Evolutionary conservation across 1,284 basidiomycete species (phyloP).

Genomic region (Cryptococcus maquisensis): DNA sequence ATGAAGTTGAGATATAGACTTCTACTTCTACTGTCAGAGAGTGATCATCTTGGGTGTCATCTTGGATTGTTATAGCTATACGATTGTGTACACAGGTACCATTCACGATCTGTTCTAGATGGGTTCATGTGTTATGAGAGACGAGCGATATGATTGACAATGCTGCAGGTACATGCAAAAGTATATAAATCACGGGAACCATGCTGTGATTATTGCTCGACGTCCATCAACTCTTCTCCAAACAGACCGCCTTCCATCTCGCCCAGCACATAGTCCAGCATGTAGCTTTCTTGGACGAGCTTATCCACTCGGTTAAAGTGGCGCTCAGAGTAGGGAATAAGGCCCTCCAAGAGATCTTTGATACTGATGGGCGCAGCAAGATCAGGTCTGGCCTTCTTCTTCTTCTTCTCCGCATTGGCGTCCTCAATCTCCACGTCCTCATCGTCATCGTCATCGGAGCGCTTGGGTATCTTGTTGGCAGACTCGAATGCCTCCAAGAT

Average conservation of each 20-base stretch:
- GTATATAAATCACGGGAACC: not conserved
- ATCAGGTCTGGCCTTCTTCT: slow-evolving; percentile 10
- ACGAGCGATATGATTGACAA: not conserved
- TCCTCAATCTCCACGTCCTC: slow-evolving; percentile 42
- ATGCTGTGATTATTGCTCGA: slow-evolving; percentile 13
- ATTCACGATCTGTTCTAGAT: not conserved
- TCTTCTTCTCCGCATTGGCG: slow-evolving; percentile 29
- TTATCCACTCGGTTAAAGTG: slow-evolving; percentile 82
- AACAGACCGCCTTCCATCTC: slow-evolving; percentile 73
- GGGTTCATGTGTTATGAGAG: not conserved
- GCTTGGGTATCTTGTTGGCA: slow-evolving; percentile 25
- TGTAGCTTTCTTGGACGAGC: slow-evolving; percentile 85
- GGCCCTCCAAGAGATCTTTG: slow-evolving; percentile 73
- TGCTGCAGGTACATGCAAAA: not conserved
- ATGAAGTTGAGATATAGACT: not conserved
- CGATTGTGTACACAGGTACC: no score
- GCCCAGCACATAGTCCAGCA: slow-evolving; percentile 83
- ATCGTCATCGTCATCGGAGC: slow-evolving; percentile 20
- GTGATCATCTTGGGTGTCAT: not conserved
- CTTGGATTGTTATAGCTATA: no score
- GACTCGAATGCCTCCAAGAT: slow-evolving; percentile 64
- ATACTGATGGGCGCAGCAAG: slow-evolving; percentile 39
- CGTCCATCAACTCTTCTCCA: slow-evolving; percentile 40
- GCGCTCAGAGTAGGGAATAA: slow-evolving; percentile 90
- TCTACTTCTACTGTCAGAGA: no score